These are phyloP conservation scores for Fusarium sp. DNA, from an alignment of 2,329 filamentous ascomycete genomes.

Conservation along the genomic window DNA sequence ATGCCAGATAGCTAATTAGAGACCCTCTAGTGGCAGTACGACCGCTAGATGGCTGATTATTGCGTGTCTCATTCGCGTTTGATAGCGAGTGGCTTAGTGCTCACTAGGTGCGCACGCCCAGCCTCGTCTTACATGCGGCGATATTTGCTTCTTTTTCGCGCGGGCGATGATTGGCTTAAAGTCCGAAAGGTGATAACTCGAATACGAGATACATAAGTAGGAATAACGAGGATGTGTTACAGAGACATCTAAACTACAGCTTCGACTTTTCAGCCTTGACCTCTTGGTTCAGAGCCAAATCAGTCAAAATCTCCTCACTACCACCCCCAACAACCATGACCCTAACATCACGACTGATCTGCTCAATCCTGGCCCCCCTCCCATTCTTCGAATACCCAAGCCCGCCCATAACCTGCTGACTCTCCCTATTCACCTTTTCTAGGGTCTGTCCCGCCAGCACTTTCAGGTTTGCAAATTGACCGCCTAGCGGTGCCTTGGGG, in stretches of 20 bases:
- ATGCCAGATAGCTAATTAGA: neutral
- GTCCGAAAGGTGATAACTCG: neutral
- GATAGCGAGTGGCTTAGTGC: neutral
- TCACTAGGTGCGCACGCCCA: neutral
- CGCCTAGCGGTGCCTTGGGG: neutral
- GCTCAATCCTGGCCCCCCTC: slow-evolving; percentile 62
- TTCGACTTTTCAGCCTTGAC: slow-evolving; percentile 22
- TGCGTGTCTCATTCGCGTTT: neutral
- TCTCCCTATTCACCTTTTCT: slow-evolving; percentile 49
- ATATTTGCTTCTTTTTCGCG: neutral
- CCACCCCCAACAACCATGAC: slow-evolving; percentile 64
- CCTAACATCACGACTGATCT: slow-evolving; percentile 64
- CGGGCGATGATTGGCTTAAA: neutral
- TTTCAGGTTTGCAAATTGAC: neutral
- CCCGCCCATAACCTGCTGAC: slow-evolving; percentile 67
- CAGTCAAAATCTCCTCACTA: slow-evolving; percentile 66
- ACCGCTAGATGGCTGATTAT: neutral
- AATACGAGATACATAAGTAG: neutral
- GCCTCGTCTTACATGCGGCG: neutral
- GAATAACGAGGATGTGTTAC: neutral
- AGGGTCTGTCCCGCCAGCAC: neutral
- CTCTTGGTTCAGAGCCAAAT: slow-evolving; percentile 65
- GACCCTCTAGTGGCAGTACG: neutral
- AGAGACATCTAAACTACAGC: neutral
- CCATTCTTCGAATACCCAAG: slow-evolving; percentile 63